Conservation (phyloP, 23 red algal species). For the Gracilaria domingensis region DNA sequence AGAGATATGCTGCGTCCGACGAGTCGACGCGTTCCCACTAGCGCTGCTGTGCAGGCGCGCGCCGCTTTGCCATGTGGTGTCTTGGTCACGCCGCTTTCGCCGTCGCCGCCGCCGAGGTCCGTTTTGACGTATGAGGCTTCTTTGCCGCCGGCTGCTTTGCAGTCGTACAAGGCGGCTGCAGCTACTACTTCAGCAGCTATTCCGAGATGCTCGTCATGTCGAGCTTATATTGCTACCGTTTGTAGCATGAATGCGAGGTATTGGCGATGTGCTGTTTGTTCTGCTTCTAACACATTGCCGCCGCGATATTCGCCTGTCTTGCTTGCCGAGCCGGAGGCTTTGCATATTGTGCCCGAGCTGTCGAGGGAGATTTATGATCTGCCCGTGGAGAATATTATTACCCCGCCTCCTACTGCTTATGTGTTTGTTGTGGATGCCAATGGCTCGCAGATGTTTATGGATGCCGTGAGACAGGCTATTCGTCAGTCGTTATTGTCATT, state of each 20-base stretch:
- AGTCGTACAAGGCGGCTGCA: constrained; percentile 17
- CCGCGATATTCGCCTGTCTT: constrained; percentile 36
- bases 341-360: constrained; percentile 54
- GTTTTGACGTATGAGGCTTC: background rate
- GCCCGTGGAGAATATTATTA: constrained; percentile 42
- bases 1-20: constrained; percentile 49
- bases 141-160: background rate
- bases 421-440: constrained; percentile 60
- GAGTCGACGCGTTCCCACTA: constrained; percentile 11
- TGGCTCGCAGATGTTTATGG: constrained; percentile 51
- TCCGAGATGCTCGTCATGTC: constrained; percentile 41
- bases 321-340: constrained; percentile 3
- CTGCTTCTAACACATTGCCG: constrained; percentile 19
- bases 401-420: constrained; percentile 48
- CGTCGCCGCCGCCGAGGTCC: constrained; percentile 39
- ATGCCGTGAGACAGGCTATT: constrained; percentile 43
- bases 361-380: constrained; percentile 58
- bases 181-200: constrained; percentile 31
- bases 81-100: constrained; percentile 46
- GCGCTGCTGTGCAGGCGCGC: constrained; percentile 26
- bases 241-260: constrained; percentile 52
- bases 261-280: constrained; percentile 55
- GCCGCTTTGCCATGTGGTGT: constrained; percentile 47
- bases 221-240: constrained; percentile 38
- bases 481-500: constrained; percentile 38